These are phyloP conservation scores for Sicyos edulis DNA, from an alignment of 306 rosid species.

Conservation along the genomic window DNA sequence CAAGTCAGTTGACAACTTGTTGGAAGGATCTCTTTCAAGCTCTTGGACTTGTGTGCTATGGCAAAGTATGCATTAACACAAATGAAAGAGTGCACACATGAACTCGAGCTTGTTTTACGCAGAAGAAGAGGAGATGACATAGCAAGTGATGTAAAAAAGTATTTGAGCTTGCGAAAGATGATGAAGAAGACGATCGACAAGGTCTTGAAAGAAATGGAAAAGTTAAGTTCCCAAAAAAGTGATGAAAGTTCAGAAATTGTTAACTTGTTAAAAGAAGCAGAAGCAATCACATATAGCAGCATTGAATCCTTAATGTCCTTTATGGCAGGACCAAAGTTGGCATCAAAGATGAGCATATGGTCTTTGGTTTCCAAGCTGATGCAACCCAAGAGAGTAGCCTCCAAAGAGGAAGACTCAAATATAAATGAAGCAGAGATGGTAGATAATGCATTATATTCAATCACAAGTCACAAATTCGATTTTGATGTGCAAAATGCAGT, in stretches of 20 bases:
- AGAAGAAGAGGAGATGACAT: conserved; percentile 22
- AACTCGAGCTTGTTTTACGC: conserved; percentile 32
- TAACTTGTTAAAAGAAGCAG: conserved; percentile 30
- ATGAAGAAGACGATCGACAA: conserved; percentile 34
- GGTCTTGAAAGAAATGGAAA: conserved; percentile 29
- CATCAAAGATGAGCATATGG: background rate
- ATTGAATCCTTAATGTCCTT: conserved; percentile 23
- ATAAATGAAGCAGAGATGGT: conserved; percentile 23
- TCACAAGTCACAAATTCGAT: background rate
- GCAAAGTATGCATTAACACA: conserved; percentile 45
- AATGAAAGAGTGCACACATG: conserved; percentile 32
- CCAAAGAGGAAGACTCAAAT: background rate
- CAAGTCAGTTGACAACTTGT: conserved; percentile 42
- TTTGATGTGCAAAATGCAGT: background rate
- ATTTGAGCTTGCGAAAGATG: conserved; percentile 19
- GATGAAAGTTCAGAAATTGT: conserved; percentile 17
- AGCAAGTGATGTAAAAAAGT: conserved; percentile 29
- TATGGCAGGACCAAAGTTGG: conserved; percentile 16
- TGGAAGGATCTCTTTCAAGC: conserved; percentile 41
- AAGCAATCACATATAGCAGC: conserved; percentile 23
- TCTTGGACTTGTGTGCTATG: conserved; percentile 30
- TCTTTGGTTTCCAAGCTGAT: conserved; percentile 2
- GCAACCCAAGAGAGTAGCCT: conserved; percentile 23
- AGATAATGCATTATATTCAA: conserved; percentile 12
- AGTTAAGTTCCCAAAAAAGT: background rate